These are phyloP conservation scores for Helianthus annuus DNA, from an alignment of 129 eudicot species.

Conservation along the genomic window HanXRQr2.0-SUNRISE NC_035435.2:170540976-170541475, in stretches of 20 bases:
- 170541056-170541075: not conserved
- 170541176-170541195: not conserved
- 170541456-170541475: too few species aligned
- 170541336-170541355: too few species aligned
- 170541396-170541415: too few species aligned
- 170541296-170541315: too few species aligned
- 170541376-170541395: too few species aligned
- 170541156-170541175: not conserved
- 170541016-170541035: not conserved
- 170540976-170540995: slow-evolving; percentile 8
- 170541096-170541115: not conserved
- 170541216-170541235: not conserved
- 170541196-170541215: not conserved
- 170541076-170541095: slow-evolving; percentile 10
- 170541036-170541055: not conserved
- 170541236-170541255: too few species aligned
- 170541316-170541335: too few species aligned
- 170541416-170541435: too few species aligned
- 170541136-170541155: not conserved
- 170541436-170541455: too few species aligned
- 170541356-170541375: too few species aligned
- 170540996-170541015: not conserved
- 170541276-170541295: too few species aligned
- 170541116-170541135: slow-evolving; percentile 1
- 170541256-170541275: too few species aligned